These are phyloP conservation scores for Helicostylum pulchrum DNA, from an alignment of 192 early-diverging fungal species.

Conservation along the genomic window DNA sequence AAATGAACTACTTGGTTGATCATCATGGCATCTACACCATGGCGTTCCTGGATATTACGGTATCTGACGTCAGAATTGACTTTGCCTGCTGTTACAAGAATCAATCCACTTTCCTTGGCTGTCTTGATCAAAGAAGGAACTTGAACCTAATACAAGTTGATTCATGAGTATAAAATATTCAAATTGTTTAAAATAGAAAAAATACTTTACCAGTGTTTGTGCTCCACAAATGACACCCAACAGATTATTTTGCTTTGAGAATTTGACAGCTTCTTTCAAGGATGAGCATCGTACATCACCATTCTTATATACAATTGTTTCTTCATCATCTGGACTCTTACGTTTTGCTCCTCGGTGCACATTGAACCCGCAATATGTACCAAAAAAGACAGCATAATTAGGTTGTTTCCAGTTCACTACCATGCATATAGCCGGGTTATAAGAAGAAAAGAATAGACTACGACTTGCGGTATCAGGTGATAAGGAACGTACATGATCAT, in stretches of 20 bases:
- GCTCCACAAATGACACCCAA: constrained; percentile 92
- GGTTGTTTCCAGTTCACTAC: constrained; percentile 99
- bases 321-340: constrained; percentile 8
- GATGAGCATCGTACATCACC: constrained; percentile 44
- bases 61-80: constrained; percentile 63
- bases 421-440: constrained; percentile 88
- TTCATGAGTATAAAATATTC: neutral
- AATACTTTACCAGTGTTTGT: constrained; percentile 72
- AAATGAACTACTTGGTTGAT: constrained; percentile 39
- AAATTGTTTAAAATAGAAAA: neutral
- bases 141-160: constrained; percentile 61
- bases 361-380: constrained; percentile 75
- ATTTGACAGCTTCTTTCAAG: constrained; percentile 93
- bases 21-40: constrained; percentile 92
- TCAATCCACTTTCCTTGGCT: constrained; percentile 89
- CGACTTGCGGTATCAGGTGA: constrained; percentile 25
- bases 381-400: constrained; percentile 95
- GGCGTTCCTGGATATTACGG: constrained; percentile 69
- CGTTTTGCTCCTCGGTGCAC: constrained; percentile 35
- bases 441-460: constrained; percentile 79
- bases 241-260: constrained; percentile 88
- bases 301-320: constrained; percentile 9
- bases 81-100: constrained; percentile 88
- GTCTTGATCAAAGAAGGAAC: constrained; percentile 88
- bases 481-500: constrained; percentile 60